Evolutionary conservation across 352 stramenopile species (phyloP).

Genomic region (Globisporangium cylindrosporum): DNA sequence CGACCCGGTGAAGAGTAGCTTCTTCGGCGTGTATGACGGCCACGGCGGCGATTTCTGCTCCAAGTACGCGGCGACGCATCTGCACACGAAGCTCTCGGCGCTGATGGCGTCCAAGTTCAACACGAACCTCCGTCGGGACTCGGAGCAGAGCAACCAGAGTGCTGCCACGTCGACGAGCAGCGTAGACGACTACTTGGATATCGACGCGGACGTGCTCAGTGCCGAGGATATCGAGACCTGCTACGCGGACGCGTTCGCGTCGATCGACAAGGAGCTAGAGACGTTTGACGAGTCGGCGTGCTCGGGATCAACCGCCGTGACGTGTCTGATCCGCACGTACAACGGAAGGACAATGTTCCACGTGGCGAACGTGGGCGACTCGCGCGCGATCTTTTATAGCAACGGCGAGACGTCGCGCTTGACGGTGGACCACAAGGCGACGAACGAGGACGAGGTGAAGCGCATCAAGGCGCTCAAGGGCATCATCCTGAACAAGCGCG

Average conservation of each 20-base stretch:
- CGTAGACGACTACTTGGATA: conserved; percentile 22
- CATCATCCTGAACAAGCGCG: conserved; percentile 84
- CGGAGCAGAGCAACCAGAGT: conserved; percentile 41
- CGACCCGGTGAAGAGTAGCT: conserved; percentile 62
- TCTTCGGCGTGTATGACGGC: conserved; percentile 84
- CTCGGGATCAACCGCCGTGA: conserved; percentile 76
- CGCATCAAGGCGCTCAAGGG: conserved; percentile 71
- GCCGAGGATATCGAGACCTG: conserved; percentile 59
- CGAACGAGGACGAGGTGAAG: conserved; percentile 69
- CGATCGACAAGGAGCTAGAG: conserved; percentile 62
- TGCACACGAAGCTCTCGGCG: conserved; percentile 54
- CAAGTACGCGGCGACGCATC: conserved; percentile 71
- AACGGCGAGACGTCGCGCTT: conserved; percentile 48
- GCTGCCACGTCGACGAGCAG: conserved; percentile 49
- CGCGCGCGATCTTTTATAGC: conserved; percentile 63
- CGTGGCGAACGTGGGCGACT: conserved; percentile 80
- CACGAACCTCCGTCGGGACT: conserved; percentile 30
- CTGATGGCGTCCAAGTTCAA: conserved; percentile 41
- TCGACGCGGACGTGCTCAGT: conserved; percentile 47
- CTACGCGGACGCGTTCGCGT: conserved; percentile 57
- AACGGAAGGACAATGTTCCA: conserved; percentile 61
- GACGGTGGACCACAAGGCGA: conserved; percentile 76
- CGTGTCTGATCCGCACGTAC: conserved; percentile 60
- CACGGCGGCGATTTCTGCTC: conserved; percentile 79
- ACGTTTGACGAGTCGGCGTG: conserved; percentile 62